Evolutionary conservation across 441 rosid species (phyloP).

Genomic region (Populus hybrid): DNA sequence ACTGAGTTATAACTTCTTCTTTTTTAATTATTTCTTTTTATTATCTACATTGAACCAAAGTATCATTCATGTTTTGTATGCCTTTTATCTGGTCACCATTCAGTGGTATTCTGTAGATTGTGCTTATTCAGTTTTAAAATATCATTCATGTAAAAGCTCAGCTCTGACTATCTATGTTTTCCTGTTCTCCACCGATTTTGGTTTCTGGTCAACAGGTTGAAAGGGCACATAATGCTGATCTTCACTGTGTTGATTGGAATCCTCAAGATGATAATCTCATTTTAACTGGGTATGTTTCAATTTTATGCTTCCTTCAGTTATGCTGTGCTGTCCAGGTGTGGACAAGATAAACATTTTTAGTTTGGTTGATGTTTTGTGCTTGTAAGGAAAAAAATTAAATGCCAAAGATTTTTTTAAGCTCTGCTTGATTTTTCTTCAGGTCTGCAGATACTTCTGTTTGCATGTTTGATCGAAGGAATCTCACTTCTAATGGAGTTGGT

Average conservation of each 20-base stretch:
- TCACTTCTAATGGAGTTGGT: constrained; percentile 74
- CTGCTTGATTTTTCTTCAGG: constrained; percentile 34
- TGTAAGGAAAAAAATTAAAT: constrained; percentile 5
- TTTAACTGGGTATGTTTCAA: constrained; percentile 68
- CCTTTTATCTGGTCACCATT: background rate
- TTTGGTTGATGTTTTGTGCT: background rate
- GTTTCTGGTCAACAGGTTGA: constrained; percentile 58
- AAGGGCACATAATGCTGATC: constrained; percentile 93
- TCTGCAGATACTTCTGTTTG: constrained; percentile 92
- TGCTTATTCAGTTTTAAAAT: background rate
- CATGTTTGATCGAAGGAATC: constrained; percentile 86
- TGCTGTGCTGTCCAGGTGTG: background rate
- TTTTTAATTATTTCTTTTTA: too few species aligned
- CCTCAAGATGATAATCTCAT: constrained; percentile 83
- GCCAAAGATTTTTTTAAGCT: background rate
- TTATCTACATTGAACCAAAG: background rate
- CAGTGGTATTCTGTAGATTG: background rate
- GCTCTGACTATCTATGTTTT: background rate
- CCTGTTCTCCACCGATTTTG: background rate
- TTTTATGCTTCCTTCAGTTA: constrained; percentile 4
- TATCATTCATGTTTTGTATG: background rate
- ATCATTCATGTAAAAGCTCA: background rate
- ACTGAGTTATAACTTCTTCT: background rate
- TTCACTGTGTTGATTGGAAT: constrained; percentile 98
- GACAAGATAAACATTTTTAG: background rate